Evolutionary conservation across 2,329 filamentous ascomycete genomes (phyloP), one percentile per base, ranked within the genome.

Genomic region (Hysterium pulicare): DNA sequence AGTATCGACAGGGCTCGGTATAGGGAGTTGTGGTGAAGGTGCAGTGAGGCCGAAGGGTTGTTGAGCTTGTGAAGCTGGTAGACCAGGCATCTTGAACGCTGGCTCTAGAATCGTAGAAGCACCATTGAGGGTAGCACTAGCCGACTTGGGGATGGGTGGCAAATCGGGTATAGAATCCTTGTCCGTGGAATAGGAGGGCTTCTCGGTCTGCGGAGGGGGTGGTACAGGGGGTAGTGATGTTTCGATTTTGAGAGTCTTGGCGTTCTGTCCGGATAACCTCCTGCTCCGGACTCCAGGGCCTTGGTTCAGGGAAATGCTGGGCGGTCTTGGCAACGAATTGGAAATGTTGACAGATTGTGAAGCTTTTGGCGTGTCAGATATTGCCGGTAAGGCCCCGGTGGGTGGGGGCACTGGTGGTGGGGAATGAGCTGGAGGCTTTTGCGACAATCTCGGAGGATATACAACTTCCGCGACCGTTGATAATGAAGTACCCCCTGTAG

Each of bases 211-310:
- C 23, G 62, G 61, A 16, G 53, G 60, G 21, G 59, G 49, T 36
- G 54, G 51, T 21, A 64, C 57, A 9, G 65, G 66, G 38, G 62
- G 69, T 37, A 68, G 51, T 9, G 66, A 70, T 9, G 90, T 96
- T 65, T 96, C 88, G 42, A 97, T 96, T 69, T 90, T 95, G 38
- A 97, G 73, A 57, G 90, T 86, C 62, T 87, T 90, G 11, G 79
- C 72, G 55, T 87, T 88, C 54, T 88, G 84, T 6, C 86, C 87
- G 3, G 90, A 95, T 23, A 95, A 71, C 48, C 90, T 80, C 46
- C 90, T 79, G 54, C 78, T 87, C 40, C 87, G 79, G 39, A 94
- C 86, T 31, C 82, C 62, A 30, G 59, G 47, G 7, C 53, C 48
- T 8, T 64, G 59, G 40, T 61, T 64, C 13, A 47, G 48, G 17